A percentile compares a stretch with the other conserved stretches of the same genome.
These are phyloP conservation scores for Phytophthora hibernalis DNA, from an alignment of 352 stramenopile species.

Conservation along the genomic window DNA sequence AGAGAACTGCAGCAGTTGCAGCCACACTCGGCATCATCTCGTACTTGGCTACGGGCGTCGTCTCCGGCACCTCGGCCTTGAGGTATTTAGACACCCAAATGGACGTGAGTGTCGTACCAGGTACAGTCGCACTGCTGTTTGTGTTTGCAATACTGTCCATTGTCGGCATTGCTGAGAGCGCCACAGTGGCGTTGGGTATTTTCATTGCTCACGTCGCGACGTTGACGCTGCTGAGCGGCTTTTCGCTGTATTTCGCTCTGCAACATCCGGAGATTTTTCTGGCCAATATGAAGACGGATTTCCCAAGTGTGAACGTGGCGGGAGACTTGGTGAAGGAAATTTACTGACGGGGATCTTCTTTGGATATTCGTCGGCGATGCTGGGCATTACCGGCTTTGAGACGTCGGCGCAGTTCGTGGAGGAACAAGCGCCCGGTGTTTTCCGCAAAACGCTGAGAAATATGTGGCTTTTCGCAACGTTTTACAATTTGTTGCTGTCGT, in stretches of 20 bases:
- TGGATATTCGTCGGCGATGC: slow-evolving; percentile 85
- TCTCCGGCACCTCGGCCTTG: slow-evolving; percentile 67
- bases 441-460: slow-evolving; percentile 78
- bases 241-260: slow-evolving; percentile 67
- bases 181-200: slow-evolving; percentile 83
- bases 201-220: slow-evolving; percentile 86
- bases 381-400: slow-evolving; percentile 93
- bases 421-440: slow-evolving; percentile 87
- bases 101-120: slow-evolving; percentile 46
- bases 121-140: slow-evolving; percentile 72
- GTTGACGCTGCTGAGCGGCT: slow-evolving; percentile 73
- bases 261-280: slow-evolving; percentile 63
- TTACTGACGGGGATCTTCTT: slow-evolving; percentile 76
- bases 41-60: slow-evolving; percentile 90
- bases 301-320: slow-evolving; percentile 55
- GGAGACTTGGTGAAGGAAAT: slow-evolving; percentile 56
- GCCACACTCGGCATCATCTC: slow-evolving; percentile 92
- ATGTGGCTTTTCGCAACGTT: slow-evolving; percentile 90
- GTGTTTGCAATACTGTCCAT: slow-evolving; percentile 85
- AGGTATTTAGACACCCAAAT: slow-evolving; percentile 71
- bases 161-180: slow-evolving; percentile 89
- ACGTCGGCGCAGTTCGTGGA: slow-evolving; percentile 93
- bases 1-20: slow-evolving; percentile 88
- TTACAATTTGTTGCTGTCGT: slow-evolving; percentile 89
- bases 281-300: slow-evolving; percentile 74